These are phyloP conservation scores for Cadophora sp. DNA, from an alignment of 2,329 filamentous ascomycete species.

Conservation along the genomic window DNA sequence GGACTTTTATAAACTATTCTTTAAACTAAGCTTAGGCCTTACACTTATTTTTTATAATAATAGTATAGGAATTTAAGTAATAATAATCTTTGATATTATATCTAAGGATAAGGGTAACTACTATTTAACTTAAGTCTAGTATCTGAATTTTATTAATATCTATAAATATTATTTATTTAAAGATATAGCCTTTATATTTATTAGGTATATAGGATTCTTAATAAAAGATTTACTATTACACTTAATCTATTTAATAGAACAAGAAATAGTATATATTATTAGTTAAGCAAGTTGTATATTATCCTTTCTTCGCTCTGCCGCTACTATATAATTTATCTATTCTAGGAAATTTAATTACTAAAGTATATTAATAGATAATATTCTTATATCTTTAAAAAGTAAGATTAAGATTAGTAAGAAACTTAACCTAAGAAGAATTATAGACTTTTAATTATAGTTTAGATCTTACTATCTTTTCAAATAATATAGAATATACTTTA, in stretches of 20 bases:
- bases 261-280: no score
- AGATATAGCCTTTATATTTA: background rate
- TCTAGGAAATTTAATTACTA: background rate
- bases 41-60: conserved; percentile 4
- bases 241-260: no score
- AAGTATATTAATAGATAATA: background rate
- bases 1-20: conserved; percentile 2
- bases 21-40: background rate
- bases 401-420: conserved; percentile 6
- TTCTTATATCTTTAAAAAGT: background rate
- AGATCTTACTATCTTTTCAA: background rate
- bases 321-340: background rate
- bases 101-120: background rate
- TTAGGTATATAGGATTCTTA: background rate
- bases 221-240: conserved; percentile 2
- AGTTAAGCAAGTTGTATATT: no score
- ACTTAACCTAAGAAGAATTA: background rate
- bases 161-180: conserved; percentile 6
- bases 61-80: background rate
- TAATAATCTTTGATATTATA: background rate
- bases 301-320: no score
- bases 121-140: background rate
- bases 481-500: background rate
- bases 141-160: conserved; percentile 4
- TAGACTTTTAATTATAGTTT: background rate